Evolutionary conservation across 2,329 filamentous ascomycete species (phyloP).

Genomic region (Curvularia spicifera): DNA sequence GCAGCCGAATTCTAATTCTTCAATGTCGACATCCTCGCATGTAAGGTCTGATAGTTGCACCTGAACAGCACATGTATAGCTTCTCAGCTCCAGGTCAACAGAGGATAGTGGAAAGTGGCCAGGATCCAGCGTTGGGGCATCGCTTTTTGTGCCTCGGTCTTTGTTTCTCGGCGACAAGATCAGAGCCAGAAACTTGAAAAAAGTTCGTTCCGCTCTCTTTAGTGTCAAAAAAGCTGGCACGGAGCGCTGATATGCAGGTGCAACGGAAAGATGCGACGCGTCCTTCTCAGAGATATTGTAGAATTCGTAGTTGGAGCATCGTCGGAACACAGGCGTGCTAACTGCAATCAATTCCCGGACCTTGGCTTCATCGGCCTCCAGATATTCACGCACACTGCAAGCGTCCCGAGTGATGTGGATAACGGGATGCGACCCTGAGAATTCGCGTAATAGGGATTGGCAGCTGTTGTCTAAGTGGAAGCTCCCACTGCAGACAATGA

Average conservation of each 20-base stretch:
- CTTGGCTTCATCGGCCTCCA: slow-evolving; percentile 61
- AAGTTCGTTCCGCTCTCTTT: slow-evolving; percentile 71
- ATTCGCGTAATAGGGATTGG: slow-evolving; percentile 66
- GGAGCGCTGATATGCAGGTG: slow-evolving; percentile 44
- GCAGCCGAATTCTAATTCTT: slow-evolving; percentile 68
- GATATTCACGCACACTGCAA: slow-evolving; percentile 67
- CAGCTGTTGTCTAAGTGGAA: slow-evolving; percentile 68
- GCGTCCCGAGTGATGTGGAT: slow-evolving; percentile 72
- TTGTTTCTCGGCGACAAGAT: slow-evolving; percentile 61
- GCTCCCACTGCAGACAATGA: slow-evolving; percentile 73
- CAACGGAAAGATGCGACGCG: slow-evolving; percentile 28
- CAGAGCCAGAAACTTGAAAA: slow-evolving; percentile 70
- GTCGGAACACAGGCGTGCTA: slow-evolving; percentile 65
- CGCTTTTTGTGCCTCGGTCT: slow-evolving; percentile 19
- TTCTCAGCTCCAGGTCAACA: slow-evolving; percentile 64
- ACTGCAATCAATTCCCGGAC: slow-evolving; percentile 64
- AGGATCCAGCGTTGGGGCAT: slow-evolving; percentile 63
- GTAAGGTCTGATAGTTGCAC: slow-evolving; percentile 66
- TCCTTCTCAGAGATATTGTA: slow-evolving; percentile 71
- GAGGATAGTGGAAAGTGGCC: slow-evolving; percentile 67
- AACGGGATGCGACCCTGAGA: slow-evolving; percentile 70
- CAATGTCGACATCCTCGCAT: slow-evolving; percentile 63
- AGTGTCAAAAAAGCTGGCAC: slow-evolving; percentile 67
- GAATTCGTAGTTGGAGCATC: slow-evolving; percentile 76
- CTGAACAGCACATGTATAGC: slow-evolving; percentile 71